phyloP scores from a whole-genome alignment of 2,329 filamentous ascomycete genomes.

The Colletotrichum costaricense region DNA sequence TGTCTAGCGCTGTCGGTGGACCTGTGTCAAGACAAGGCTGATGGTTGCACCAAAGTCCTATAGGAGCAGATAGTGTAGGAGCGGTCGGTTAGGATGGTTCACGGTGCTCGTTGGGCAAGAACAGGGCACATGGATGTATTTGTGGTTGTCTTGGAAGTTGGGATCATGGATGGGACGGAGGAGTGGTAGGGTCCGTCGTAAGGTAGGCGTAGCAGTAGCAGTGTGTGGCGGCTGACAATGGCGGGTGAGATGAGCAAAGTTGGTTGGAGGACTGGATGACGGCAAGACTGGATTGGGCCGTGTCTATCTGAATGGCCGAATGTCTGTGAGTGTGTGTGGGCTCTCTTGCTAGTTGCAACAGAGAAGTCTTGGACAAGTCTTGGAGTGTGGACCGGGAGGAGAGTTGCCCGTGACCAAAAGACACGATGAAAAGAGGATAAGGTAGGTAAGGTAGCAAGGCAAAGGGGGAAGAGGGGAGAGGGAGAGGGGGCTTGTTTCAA shows the following conservation, averaged over 20 bases:
- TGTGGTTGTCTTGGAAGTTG: neutral
- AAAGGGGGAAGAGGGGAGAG: neutral
- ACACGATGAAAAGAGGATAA: neutral
- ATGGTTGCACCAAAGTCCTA: neutral
- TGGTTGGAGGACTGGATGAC: constrained; percentile 8
- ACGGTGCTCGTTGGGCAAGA: neutral
- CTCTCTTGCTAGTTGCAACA: neutral
- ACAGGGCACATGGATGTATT: constrained; percentile 16
- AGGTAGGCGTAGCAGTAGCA: neutral
- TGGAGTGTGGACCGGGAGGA: constrained; percentile 32
- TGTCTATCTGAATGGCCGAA: neutral
- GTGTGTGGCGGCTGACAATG: constrained; percentile 25
- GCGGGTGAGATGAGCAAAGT: constrained; percentile 32
- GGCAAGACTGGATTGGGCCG: constrained; percentile 13
- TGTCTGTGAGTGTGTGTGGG: neutral
- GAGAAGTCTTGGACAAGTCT: constrained; percentile 1
- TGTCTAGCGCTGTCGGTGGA: constrained; percentile 6
- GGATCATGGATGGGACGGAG: constrained; percentile 9
- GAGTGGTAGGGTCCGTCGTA: neutral
- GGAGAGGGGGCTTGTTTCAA: constrained; percentile 26
- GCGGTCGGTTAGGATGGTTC: neutral
- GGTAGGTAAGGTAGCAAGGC: neutral
- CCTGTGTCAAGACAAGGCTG: constrained; percentile 14
- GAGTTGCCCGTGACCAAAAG: constrained; percentile 11
- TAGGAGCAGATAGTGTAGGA: neutral